phyloP scores from a whole-genome alignment of 2,329 filamentous ascomycete species.

The Gyromitra esculenta region DNA sequence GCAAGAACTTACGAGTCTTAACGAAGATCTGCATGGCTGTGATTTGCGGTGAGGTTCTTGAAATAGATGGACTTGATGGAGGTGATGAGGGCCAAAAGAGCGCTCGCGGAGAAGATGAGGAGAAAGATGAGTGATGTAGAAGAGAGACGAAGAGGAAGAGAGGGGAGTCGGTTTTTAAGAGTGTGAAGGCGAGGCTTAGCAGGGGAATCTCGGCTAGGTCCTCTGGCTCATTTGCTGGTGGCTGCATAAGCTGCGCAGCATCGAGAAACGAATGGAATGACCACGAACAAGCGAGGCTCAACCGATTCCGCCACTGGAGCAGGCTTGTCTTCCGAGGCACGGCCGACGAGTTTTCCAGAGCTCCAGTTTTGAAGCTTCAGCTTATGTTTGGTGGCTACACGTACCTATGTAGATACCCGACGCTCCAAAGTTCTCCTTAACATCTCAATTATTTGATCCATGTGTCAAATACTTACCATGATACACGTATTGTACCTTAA shows the following conservation, averaged over 20 bases:
- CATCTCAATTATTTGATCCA: background rate
- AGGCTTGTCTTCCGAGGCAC: background rate
- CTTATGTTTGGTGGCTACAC: background rate
- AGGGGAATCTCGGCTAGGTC: constrained; percentile 25
- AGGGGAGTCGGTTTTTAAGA: constrained; percentile 51
- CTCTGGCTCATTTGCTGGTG: constrained; percentile 18
- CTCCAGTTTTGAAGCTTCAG: background rate
- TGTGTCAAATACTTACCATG: background rate
- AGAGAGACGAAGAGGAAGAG: constrained; percentile 33
- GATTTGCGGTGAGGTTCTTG: constrained; percentile 25
- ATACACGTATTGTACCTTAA: background rate
- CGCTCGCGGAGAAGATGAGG: constrained; percentile 25
- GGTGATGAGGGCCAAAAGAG: constrained; percentile 3
- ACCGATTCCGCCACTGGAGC: constrained; percentile 17
- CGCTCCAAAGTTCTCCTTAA: background rate
- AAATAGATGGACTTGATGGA: constrained; percentile 20
- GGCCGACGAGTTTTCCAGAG: background rate
- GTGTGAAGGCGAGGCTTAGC: constrained; percentile 31
- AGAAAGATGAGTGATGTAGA: constrained; percentile 32
- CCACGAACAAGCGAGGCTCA: constrained; percentile 37
- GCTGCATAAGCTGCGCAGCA: constrained; percentile 31
- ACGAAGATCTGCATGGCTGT: constrained; percentile 58
- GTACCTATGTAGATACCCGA: constrained; percentile 1
- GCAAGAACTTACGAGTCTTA: constrained; percentile 57
- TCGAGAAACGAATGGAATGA: constrained; percentile 31